Evolutionary conservation across 345 rosid genomes (phyloP), one percentile per base, ranked within the genome.

Genomic region (Melaleuca alternifolia): DNA sequence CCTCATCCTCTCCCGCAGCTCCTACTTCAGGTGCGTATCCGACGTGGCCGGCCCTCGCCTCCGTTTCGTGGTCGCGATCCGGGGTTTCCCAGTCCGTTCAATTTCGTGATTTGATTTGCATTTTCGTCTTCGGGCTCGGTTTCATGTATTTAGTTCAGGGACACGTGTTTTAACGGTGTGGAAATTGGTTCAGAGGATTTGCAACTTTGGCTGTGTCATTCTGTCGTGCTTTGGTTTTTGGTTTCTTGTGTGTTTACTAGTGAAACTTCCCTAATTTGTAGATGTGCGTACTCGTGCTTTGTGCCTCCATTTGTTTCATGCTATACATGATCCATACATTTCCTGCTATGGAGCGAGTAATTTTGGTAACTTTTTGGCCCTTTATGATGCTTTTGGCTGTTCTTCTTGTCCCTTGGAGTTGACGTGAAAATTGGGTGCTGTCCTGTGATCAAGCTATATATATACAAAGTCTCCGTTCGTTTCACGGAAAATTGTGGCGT

Each of bases 1-100:
- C 56, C 89, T 97, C 37, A 94, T 97, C 88, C 93, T 97, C 87
- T 97, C 98, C 85, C 96, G 98, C 54, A 97, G 98, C 91, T 92
- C 99, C 24, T 97, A 96, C 91, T 97, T 97, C 95, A 95, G 99
- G 98, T 97, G 28, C 77, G n/a, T 24, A 26, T 50, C 24, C 26
- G 18, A 18, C 79, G 30, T 59, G 16, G 8, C 16, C 28, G 10
- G n/a, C 50, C 16, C 5, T 20, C 37, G 20, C 16, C 6, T 84
- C 28, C 21, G 21, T 50, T 50, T 51, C 13, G 18, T 51, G 44
- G 33, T 71, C n/a, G 71, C 13, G 48, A 84, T 57, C 54, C 11
- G 20, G 21, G 37, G 50, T 82, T 82, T 28, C 28, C 61, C 65
- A 12, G 6, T 52, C 54, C 6, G 54, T 52, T 52, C 20, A 16